A percentile compares a stretch with the other conserved stretches of the same genome.
phyloP scores from a whole-genome alignment of 2,329 filamentous ascomycete species.

The Tricladium varicosporioides region DNA sequence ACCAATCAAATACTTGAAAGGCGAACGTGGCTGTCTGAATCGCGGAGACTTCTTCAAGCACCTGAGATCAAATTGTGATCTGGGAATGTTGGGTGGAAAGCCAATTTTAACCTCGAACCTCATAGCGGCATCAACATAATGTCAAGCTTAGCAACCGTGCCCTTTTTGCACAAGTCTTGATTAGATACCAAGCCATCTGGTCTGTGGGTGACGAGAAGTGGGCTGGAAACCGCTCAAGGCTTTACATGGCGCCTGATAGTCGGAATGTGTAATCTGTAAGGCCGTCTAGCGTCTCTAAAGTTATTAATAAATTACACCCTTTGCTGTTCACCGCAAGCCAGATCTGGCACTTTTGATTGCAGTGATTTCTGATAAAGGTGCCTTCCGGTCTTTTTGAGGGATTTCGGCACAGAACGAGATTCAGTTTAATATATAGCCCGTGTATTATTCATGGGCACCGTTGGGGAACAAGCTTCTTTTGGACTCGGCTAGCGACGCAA shows the following conservation, averaged over 20 bases:
- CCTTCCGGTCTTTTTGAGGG: neutral
- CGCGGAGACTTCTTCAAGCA: neutral
- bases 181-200: neutral
- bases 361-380: neutral
- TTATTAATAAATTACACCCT: neutral
- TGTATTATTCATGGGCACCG: neutral
- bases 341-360: too few species aligned
- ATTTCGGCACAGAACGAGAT: neutral
- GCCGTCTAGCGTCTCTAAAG: neutral
- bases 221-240: neutral
- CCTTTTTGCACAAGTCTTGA: neutral
- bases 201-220: neutral
- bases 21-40: slow-evolving; percentile 3
- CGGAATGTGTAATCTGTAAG: neutral
- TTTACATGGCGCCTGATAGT: slow-evolving; percentile 2
- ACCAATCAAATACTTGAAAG: neutral
- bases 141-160: neutral
- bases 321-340: too few species aligned
- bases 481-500: neutral
- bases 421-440: neutral
- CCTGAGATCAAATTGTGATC: neutral
- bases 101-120: neutral
- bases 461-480: neutral
- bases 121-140: neutral
- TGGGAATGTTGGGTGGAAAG: neutral